Evolutionary conservation across 441 rosid species (phyloP).

Genomic region (Kokia cookei): DNA sequence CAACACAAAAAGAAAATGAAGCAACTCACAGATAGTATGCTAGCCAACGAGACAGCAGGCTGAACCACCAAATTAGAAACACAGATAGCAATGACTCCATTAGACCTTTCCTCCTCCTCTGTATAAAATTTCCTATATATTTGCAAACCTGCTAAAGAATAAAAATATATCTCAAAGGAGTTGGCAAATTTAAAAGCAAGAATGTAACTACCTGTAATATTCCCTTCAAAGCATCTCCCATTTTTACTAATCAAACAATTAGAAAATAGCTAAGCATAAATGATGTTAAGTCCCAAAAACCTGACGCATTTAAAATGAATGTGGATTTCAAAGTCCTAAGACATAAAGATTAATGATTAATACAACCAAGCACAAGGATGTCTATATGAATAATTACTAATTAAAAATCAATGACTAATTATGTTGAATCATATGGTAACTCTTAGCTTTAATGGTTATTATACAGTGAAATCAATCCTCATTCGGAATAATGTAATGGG

Average conservation of each 20-base stretch:
- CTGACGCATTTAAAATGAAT: not conserved
- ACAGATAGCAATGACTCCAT: conserved; percentile 47
- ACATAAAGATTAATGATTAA: not conserved
- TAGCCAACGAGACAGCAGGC: conserved; percentile 41
- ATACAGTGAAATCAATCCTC: not conserved
- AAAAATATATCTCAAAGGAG: not conserved
- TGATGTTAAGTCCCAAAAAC: not conserved
- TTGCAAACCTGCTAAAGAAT: conserved; percentile 31
- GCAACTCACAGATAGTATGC: conserved; percentile 49
- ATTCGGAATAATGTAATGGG: not conserved
- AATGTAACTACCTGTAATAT: not conserved
- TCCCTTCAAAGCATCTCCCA: not conserved
- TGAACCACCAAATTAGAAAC: conserved; percentile 37
- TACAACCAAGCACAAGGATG: not conserved
- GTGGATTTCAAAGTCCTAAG: not conserved
- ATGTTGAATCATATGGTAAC: not conserved
- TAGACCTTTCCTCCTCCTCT: conserved; percentile 40
- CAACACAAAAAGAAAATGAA: not conserved
- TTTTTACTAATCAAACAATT: not conserved
- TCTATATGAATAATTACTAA: not conserved
- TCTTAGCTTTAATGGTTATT: not conserved
- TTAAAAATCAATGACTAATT: not conserved
- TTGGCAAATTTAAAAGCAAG: not conserved
- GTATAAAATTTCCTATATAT: conserved; percentile 32
- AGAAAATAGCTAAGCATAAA: not conserved